Conservation (phyloP, 345 rosid species). For the Linum lewisii region DNA sequence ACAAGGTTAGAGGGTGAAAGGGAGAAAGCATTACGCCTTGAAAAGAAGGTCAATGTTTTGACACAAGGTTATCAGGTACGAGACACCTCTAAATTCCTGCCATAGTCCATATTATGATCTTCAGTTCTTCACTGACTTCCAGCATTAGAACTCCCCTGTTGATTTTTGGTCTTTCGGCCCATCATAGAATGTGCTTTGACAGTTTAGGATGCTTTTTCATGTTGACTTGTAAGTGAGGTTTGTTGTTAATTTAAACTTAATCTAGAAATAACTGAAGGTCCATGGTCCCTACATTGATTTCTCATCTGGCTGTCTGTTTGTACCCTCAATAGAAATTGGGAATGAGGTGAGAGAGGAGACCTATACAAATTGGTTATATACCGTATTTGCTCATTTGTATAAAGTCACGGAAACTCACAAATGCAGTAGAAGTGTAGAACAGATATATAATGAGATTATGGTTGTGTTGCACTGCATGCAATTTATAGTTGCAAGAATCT, state of each 20-base stretch:
- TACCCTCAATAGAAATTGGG: too few species aligned
- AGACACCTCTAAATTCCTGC: background rate
- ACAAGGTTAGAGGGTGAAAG: constrained; percentile 71
- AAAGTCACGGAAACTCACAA: too few species aligned
- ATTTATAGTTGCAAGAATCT: background rate
- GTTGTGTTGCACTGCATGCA: background rate
- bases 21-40: constrained; percentile 74
- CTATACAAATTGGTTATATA: too few species aligned
- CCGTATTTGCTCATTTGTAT: too few species aligned
- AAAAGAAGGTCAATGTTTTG: constrained; percentile 66
- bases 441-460: background rate
- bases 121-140: background rate
- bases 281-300: too few species aligned
- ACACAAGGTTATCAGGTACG: constrained; percentile 96
- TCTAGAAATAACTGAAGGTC: background rate
- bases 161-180: background rate
- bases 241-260: too few species aligned
- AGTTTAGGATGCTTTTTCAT: background rate
- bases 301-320: too few species aligned
- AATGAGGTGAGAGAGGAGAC: too few species aligned
- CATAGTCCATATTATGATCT: background rate
- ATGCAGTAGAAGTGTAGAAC: too few species aligned
- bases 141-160: background rate
- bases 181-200: background rate
- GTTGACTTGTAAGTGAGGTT: background rate